phyloP scores from a whole-genome alignment of 768 basidiomycete genomes.

The Boletus reticulatus region DNA sequence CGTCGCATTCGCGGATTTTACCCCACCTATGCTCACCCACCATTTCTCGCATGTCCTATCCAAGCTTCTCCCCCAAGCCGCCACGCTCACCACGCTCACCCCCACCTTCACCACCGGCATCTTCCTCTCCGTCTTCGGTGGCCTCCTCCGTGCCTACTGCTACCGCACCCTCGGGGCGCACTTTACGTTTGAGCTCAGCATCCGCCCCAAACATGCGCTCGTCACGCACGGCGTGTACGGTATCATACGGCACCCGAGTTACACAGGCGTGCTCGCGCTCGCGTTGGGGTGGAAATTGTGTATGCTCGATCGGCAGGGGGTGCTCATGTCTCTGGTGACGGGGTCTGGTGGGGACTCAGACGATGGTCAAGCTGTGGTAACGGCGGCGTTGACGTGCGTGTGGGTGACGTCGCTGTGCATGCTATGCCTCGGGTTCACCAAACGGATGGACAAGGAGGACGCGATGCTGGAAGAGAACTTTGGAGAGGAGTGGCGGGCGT shows the following conservation, averaged over 20 bases:
- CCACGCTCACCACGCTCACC: background rate
- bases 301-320: constrained; percentile 4
- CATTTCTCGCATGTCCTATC: constrained; percentile 11
- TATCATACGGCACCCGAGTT: constrained; percentile 32
- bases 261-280: constrained; percentile 5
- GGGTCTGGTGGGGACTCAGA: background rate
- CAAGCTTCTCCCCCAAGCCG: background rate
- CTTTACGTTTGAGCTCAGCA: constrained; percentile 26
- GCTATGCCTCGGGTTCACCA: fast-evolving
- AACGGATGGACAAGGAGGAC: constrained; percentile 30
- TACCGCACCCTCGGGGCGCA: constrained; percentile 18
- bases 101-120: constrained; percentile 9
- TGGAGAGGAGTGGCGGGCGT: constrained; percentile 27
- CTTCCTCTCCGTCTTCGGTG: background rate
- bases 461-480: constrained; percentile 26
- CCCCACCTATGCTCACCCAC: background rate
- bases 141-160: constrained; percentile 15
- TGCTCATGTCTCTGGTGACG: background rate
- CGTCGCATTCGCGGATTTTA: background rate
- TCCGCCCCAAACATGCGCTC: constrained; percentile 21
- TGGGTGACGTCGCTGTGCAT: background rate
- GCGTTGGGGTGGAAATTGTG: constrained; percentile 1
- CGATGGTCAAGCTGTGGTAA: background rate
- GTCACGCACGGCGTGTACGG: constrained; percentile 27
- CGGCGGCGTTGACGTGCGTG: background rate